Percentiles rank a stretch among this genome's conserved stretches.
These are phyloP conservation scores for Casuarina glauca DNA, from an alignment of 306 rosid genomes.

Conservation along the genomic window DNA sequence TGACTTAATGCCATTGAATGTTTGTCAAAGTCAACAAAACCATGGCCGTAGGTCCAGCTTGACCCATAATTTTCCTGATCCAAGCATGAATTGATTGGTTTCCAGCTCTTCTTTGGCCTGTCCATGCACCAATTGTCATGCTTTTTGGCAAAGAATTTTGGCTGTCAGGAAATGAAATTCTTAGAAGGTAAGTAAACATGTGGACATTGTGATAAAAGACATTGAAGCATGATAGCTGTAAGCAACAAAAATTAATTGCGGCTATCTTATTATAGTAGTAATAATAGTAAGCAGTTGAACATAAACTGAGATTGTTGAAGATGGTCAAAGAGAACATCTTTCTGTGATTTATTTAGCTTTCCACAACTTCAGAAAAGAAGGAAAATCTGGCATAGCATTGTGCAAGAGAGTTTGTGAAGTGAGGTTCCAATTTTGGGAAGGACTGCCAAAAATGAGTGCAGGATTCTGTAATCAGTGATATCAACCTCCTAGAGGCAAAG, in stretches of 20 bases:
- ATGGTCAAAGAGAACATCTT: neutral
- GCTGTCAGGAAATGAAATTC: neutral
- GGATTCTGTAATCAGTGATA: neutral
- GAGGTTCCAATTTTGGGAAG: constrained; percentile 1
- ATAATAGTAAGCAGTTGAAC: neutral
- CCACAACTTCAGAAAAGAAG: neutral
- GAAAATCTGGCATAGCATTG: neutral
- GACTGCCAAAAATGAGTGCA: neutral
- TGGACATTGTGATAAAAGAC: neutral
- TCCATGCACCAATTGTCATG: neutral
- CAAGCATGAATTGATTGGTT: constrained; percentile 1
- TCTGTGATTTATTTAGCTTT: neutral
- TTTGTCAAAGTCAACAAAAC: constrained; percentile 1
- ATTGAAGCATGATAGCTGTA: neutral
- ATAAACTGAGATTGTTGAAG: neutral
- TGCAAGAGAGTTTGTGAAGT: neutral
- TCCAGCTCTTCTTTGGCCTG: neutral
- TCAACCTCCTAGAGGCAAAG: neutral
- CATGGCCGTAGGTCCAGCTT: neutral
- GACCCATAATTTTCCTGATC: neutral
- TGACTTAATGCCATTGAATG: neutral
- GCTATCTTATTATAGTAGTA: neutral
- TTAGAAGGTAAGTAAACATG: neutral
- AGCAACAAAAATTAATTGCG: neutral
- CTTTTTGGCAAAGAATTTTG: neutral